Percentiles rank a stretch among this genome's conserved stretches.
Conservation (phyloP, 495 filamentous ascomycete genomes). For the Penicillium steckii region DNA sequence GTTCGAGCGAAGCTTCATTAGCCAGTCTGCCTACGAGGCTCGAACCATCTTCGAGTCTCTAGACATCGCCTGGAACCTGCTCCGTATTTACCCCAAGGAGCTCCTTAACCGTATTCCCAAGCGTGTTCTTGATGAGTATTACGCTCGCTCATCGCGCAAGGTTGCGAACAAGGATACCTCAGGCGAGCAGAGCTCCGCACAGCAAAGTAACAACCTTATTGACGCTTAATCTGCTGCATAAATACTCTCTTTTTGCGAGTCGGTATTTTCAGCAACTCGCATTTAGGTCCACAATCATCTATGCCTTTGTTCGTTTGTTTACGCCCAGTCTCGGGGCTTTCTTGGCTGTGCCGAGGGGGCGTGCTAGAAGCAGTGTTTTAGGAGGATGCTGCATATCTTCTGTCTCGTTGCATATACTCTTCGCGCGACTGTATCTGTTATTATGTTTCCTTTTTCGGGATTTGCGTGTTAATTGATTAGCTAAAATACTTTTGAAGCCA, state of each 20-base stretch:
- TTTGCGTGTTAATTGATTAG: conserved; percentile 6
- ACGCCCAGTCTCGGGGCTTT: background rate
- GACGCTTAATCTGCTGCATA: conserved; percentile 39
- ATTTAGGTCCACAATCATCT: background rate
- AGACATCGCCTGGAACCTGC: conserved; percentile 92
- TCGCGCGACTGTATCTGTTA: conserved; percentile 17
- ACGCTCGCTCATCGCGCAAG: conserved; percentile 64
- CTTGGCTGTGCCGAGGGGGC: background rate
- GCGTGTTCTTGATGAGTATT: conserved; percentile 91
- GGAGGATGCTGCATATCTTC: conserved; percentile 10
- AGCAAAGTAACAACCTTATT: conserved; percentile 59
- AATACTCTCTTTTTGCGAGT: too few species aligned
- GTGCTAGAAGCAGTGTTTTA: conserved; percentile 3
- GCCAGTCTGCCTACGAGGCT: conserved; percentile 86
- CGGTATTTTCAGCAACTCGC: too few species aligned
- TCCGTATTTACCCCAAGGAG: conserved; percentile 96
- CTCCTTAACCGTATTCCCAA: conserved; percentile 95
- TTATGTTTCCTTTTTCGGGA: conserved; percentile 5
- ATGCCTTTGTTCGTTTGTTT: conserved; percentile 4
- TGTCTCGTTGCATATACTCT: conserved; percentile 24
- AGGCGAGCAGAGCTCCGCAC: conserved; percentile 55
- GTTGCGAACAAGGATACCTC: conserved; percentile 63
- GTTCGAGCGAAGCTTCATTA: conserved; percentile 92
- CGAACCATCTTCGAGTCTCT: conserved; percentile 88
- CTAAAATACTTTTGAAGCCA: background rate